Percentiles rank a stretch among this genome's conserved stretches.
Conservation (phyloP, 2,329 filamentous ascomycete genomes). For the Grosmannia serpens region DNA sequence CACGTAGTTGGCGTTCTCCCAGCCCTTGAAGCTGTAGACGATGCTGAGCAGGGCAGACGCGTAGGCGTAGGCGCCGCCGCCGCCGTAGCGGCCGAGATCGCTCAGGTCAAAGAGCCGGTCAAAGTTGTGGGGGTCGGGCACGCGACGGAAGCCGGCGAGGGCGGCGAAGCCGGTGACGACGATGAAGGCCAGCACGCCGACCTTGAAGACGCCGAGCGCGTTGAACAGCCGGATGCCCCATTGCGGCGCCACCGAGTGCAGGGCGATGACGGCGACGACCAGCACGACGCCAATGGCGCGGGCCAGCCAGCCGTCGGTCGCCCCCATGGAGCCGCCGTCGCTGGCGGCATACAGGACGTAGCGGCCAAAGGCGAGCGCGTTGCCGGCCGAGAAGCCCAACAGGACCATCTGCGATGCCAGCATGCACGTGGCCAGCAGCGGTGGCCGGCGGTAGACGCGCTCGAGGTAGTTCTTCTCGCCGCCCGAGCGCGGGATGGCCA, state of each 20-base stretch:
- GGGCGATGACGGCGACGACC: slow-evolving; percentile 31
- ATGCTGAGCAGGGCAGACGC: slow-evolving; percentile 42
- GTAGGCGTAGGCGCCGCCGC: slow-evolving; percentile 22
- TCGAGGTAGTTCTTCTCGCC: slow-evolving; percentile 43
- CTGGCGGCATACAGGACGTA: slow-evolving; percentile 32
- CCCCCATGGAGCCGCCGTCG: slow-evolving; percentile 17
- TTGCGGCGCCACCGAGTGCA: slow-evolving; percentile 32
- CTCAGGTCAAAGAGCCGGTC: not conserved
- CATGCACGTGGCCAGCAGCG: slow-evolving; percentile 39
- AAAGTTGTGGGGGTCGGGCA: slow-evolving; percentile 8
- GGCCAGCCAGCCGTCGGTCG: slow-evolving; percentile 34
- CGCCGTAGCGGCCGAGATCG: slow-evolving; percentile 3
- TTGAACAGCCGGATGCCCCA: slow-evolving; percentile 36
- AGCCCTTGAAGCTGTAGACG: slow-evolving; percentile 43
- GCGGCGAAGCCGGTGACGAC: slow-evolving; percentile 30
- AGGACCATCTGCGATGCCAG: slow-evolving; percentile 38
- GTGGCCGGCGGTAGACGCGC: slow-evolving; percentile 36
- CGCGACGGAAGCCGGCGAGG: slow-evolving; percentile 5
- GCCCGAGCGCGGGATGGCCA: slow-evolving; percentile 30
- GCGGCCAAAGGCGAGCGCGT: slow-evolving; percentile 38
- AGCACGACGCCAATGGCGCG: slow-evolving; percentile 34
- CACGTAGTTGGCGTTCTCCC: slow-evolving; percentile 42
- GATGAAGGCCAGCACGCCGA: slow-evolving; percentile 34
- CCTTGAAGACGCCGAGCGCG: slow-evolving; percentile 34
- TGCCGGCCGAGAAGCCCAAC: slow-evolving; percentile 37